Evolutionary conservation across 495 filamentous ascomycete species (phyloP), one percentile per base, ranked within the genome.

Genomic region (Cenococcum geophilum): DNA sequence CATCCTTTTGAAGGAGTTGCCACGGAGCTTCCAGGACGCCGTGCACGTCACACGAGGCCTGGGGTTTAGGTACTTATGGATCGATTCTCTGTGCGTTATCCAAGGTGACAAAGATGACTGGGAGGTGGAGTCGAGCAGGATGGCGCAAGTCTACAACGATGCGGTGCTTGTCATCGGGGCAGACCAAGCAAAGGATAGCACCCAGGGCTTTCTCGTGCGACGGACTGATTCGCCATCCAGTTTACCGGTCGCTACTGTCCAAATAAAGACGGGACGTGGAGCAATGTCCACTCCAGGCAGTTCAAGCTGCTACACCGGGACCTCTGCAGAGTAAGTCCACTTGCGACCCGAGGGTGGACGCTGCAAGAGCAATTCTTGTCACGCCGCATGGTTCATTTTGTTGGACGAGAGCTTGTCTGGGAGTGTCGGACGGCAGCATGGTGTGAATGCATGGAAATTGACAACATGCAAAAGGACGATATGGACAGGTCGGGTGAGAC

Each of bases 61-160:
- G 1, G 71, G 71, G 0, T 54, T 75, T 14, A 55, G 65, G 35
- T 79, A 76, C 45, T 10, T 80, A 5, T 80, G 77, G 77, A 75
- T 80, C 14, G 76, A 79, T 60, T 70, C 71, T 47, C 64, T 77
- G 9, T 77, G 75, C 64, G 77, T 78, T 53, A 62, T 78, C 23
- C 77, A 79, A 62, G 75, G 77, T 49, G 68, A 73, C 51, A 48
- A 54, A 4, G 60, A 64, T 1, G 76, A 78, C 57, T 79, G 76
- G 76, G 57, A 66, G n/a, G 50, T 43, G 18, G 77, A 80, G 63
- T 66, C 76, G 0, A 62, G 60, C 5, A 47, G 65, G 32, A 80
- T 80, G 77, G 65, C 66, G 16, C 49, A 64, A 5, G 67, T 81
- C 23, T 81, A 80, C 60, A 56, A 61, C 18, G 64, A 76, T 37